Percentiles rank a stretch among this genome's conserved stretches.
These are phyloP conservation scores for Penicillium turbatum DNA, from an alignment of 495 filamentous ascomycete genomes.

Conservation along the genomic window DNA sequence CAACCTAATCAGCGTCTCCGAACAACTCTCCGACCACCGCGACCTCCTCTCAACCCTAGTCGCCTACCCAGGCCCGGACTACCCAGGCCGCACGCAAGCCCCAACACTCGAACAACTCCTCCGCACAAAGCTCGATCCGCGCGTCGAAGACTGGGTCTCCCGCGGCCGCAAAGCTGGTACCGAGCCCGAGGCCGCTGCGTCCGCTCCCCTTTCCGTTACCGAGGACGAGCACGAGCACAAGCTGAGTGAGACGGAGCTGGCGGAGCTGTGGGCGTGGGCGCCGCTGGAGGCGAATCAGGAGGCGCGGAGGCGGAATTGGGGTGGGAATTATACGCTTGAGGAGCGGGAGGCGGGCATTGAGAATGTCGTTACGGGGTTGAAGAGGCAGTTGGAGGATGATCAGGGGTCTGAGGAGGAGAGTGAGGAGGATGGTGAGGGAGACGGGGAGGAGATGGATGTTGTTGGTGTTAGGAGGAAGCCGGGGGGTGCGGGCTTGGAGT, in stretches of 20 bases:
- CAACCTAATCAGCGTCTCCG: conserved; percentile 56
- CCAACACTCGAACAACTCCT: conserved; percentile 58
- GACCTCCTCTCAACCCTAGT: conserved; percentile 58
- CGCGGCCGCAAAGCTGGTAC: conserved; percentile 48
- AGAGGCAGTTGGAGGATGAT: conserved; percentile 52
- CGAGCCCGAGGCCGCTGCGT: conserved; percentile 11
- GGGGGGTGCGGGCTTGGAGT: conserved; percentile 37
- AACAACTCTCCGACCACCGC: conserved; percentile 53
- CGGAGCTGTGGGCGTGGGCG: conserved; percentile 49
- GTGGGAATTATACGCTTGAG: conserved; percentile 63
- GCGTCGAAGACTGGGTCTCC: conserved; percentile 67
- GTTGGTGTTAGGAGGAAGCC: conserved; percentile 39
- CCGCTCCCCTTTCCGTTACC: conserved; percentile 1
- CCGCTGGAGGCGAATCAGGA: conserved; percentile 49
- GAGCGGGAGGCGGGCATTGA: conserved; percentile 63
- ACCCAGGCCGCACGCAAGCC: conserved; percentile 67
- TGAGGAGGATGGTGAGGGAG: conserved; percentile 47
- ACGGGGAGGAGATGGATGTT: conserved; percentile 50
- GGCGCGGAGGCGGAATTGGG: conserved; percentile 47
- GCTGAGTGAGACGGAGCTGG: conserved; percentile 38
- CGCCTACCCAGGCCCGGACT: conserved; percentile 71
- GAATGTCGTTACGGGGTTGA: conserved; percentile 67
- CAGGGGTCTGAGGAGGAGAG: conserved; percentile 52
- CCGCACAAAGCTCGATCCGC: conserved; percentile 76
- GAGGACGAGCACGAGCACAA: conserved; percentile 16